Evolutionary conservation across 2,329 filamentous ascomycete species (phyloP), one percentile per base, ranked within the genome.

Genomic region (Chaetomium sp.): DNA sequence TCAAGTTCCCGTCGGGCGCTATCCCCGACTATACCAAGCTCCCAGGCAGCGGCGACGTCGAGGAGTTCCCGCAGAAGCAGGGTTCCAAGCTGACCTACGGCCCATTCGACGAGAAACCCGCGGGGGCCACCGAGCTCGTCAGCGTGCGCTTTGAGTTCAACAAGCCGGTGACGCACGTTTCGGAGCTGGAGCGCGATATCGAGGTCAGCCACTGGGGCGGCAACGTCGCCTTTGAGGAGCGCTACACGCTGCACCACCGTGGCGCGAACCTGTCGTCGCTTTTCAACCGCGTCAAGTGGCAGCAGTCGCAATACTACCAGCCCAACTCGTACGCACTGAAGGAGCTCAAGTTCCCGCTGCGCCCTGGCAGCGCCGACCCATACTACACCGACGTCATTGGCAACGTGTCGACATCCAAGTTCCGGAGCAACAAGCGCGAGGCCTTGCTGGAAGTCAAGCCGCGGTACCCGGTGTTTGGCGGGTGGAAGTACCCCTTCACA

Each of bases 181-280:
- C 84, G 37, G 77, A 82, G 12, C 78, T 99, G 57, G 89, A 97
- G 73, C 86, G 94, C 58, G 91, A 97, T 67, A 76, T 99, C 60
- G 94, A 99, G 71, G 87, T 99, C 65, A 95, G 89, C 69, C 94
- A 97, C 73, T 99, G 94, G 94, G 94, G 94, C 63, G 94, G 94
- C 60, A 99, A 99, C 69, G 74, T 97, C 53, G 94, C 94, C 1
- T 90, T 91, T 49, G 94, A 99, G 74, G 94, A 99, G 75, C 84
- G 89, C 56, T 96, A 96, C 74, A 89, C 87, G 71, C 79, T 97
- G 63, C 82, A 83, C 66, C 92, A 99, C 77, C 84, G 87, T 61
- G 94, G 88, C 61, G 95, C 94, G 49, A 86, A 88, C 70, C 78
- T 92, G 49, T 79, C 81, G 37, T 77, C 78, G 56, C 82, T 86